phyloP scores from a whole-genome alignment of 2,329 filamentous ascomycete species.

The Lecanosticta acicola region DNA sequence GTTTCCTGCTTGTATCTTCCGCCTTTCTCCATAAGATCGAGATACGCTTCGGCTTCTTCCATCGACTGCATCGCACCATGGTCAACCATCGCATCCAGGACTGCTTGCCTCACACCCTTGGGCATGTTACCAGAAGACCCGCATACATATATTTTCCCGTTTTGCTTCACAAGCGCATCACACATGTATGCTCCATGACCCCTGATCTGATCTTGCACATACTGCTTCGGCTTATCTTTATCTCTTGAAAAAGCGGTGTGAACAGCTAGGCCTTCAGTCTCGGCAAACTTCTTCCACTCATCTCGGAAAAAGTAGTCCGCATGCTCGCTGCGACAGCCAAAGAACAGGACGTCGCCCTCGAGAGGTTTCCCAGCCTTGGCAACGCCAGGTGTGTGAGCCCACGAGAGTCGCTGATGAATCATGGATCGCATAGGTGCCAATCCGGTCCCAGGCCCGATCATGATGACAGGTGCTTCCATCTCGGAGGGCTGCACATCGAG shows the following conservation, averaged over 20 bases:
- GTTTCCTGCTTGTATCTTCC: constrained; percentile 65
- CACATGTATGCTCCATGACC: constrained; percentile 48
- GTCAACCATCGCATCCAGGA: constrained; percentile 54
- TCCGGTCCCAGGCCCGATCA: constrained; percentile 81
- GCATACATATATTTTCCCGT: constrained; percentile 54
- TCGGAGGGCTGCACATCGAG: constrained; percentile 46
- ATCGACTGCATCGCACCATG: constrained; percentile 34
- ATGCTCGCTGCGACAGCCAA: constrained; percentile 68
- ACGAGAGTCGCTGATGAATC: constrained; percentile 61
- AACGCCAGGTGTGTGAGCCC: constrained; percentile 27
- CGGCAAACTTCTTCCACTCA: constrained; percentile 59
- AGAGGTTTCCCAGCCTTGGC: constrained; percentile 11
- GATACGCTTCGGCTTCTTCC: constrained; percentile 54
- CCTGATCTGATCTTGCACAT: constrained; percentile 61
- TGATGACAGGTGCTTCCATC: constrained; percentile 57
- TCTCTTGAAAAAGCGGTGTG: constrained; percentile 67
- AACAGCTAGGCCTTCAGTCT: constrained; percentile 46
- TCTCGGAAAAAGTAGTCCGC: constrained; percentile 76
- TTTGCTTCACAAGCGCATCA: constrained; percentile 45
- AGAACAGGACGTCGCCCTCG: constrained; percentile 59
- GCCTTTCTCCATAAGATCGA: constrained; percentile 51
- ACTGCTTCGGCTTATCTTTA: constrained; percentile 55
- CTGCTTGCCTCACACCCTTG: constrained; percentile 59
- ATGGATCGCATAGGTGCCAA: constrained; percentile 78
- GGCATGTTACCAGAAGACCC: constrained; percentile 66